Percentiles rank a stretch among this genome's conserved stretches.
Evolutionary conservation across 2,329 filamentous ascomycete genomes (phyloP).

Genomic region (Venturiaceae sp.): DNA sequence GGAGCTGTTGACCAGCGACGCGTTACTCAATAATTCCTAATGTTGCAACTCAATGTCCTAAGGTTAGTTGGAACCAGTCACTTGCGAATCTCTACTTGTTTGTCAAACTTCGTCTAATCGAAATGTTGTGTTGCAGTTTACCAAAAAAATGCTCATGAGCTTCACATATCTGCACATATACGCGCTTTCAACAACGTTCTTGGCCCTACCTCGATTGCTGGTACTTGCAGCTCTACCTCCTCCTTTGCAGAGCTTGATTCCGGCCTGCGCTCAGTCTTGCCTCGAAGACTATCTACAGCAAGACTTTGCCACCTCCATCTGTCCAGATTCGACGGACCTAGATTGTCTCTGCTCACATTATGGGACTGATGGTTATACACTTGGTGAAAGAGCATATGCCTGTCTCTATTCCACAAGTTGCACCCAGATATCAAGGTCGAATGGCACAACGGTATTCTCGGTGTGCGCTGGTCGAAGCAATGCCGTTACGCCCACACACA

Average conservation of each 20-base stretch:
- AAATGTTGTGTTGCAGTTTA: background rate
- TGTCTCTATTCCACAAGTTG: slow-evolving; percentile 21
- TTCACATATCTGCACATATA: background rate
- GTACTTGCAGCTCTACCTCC: slow-evolving; percentile 16
- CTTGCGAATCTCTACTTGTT: background rate
- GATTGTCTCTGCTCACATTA: slow-evolving; percentile 28
- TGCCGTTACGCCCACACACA: slow-evolving; percentile 26
- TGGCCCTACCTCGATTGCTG: background rate
- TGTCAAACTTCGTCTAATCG: background rate
- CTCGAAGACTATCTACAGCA: slow-evolving; percentile 21
- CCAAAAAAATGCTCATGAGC: slow-evolving; percentile 1
- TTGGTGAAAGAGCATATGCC: slow-evolving; percentile 26
- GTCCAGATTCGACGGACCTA: slow-evolving; percentile 20
- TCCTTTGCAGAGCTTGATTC: slow-evolving; percentile 20
- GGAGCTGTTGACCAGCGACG: background rate
- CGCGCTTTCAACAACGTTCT: background rate
- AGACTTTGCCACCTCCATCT: slow-evolving; percentile 22
- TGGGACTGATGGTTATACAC: slow-evolving; percentile 23
- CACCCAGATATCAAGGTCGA: background rate
- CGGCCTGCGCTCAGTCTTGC: slow-evolving; percentile 27
- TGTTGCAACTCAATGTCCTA: background rate
- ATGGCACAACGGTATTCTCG: background rate
- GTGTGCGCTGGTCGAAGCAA: slow-evolving; percentile 23
- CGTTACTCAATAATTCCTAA: background rate
- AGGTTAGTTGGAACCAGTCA: background rate